A percentile compares a stretch with the other conserved stretches of the same genome.
Evolutionary conservation across 345 rosid species (phyloP).

Genomic region (Lenwebbia sp.): DNA sequence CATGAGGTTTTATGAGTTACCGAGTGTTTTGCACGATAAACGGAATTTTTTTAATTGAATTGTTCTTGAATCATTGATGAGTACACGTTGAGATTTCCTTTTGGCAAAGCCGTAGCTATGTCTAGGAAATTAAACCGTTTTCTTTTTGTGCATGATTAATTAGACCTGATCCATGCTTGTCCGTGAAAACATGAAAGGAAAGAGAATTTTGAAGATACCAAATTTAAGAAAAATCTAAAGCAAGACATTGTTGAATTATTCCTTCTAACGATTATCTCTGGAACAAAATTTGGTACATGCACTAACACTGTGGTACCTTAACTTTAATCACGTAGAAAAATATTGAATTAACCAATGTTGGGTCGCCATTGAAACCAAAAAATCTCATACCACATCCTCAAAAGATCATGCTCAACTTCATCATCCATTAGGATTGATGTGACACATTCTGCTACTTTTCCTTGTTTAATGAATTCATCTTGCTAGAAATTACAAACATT

Average conservation of each 20-base stretch:
- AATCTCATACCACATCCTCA: background rate
- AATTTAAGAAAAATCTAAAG: background rate
- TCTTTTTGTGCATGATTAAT: background rate
- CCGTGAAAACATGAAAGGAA: background rate
- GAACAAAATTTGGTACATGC: background rate
- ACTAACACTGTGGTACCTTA: background rate
- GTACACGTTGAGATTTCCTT: too few relatives aligned
- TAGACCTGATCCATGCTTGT: background rate
- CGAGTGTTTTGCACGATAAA: background rate
- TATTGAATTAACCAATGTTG: background rate
- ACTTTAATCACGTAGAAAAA: background rate
- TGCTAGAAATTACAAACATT: background rate
- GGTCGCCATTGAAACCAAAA: background rate
- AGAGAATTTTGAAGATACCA: background rate
- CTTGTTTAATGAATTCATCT: background rate
- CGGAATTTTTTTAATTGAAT: background rate
- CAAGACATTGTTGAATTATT: background rate
- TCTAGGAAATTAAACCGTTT: background rate
- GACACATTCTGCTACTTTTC: background rate
- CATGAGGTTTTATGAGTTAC: background rate
- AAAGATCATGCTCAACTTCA: background rate
- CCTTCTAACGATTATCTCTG: background rate
- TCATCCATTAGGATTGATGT: background rate
- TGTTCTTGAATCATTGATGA: background rate
- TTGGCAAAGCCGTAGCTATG: too few relatives aligned